A percentile compares a stretch with the other conserved stretches of the same genome.
phyloP scores from a whole-genome alignment of 768 basidiomycete genomes.

The Phylloporus arenicola region DNA sequence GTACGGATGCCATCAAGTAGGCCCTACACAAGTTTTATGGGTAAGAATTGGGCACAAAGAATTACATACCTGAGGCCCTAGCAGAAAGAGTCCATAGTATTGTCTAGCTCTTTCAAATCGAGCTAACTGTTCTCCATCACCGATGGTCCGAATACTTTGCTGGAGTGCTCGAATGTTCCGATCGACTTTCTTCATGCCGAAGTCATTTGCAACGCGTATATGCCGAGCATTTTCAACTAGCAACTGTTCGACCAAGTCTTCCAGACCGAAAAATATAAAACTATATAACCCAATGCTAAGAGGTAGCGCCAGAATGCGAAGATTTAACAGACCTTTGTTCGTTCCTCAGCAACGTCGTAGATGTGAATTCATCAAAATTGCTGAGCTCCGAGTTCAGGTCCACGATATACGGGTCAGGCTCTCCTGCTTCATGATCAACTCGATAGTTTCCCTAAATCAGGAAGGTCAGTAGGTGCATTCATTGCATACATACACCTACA shows the following conservation, averaged over 20 bases:
- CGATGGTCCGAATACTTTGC: slow-evolving; percentile 80
- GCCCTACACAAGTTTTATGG: slow-evolving; percentile 40
- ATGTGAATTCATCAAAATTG: slow-evolving; percentile 66
- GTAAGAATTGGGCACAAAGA: background rate
- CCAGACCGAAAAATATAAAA: slow-evolving; percentile 84
- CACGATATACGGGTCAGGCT: slow-evolving; percentile 84
- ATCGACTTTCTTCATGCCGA: slow-evolving; percentile 81
- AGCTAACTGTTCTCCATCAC: slow-evolving; percentile 51
- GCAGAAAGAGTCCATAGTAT: slow-evolving; percentile 76
- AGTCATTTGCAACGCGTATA: slow-evolving; percentile 61
- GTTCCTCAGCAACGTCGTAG: slow-evolving; percentile 52
- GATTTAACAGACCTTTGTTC: slow-evolving; percentile 58
- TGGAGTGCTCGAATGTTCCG: slow-evolving; percentile 89
- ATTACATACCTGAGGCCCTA: slow-evolving; percentile 63
- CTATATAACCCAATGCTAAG: slow-evolving; percentile 35
- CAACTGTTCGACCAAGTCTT: slow-evolving; percentile 77
- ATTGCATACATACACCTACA: slow-evolving; percentile 36
- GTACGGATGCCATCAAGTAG: slow-evolving; percentile 69
- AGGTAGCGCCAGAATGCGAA: background rate
- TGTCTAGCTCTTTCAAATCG: slow-evolving; percentile 72
- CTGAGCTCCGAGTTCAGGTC: slow-evolving; percentile 81
- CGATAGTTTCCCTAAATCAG: slow-evolving; percentile 71
- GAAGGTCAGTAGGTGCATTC: slow-evolving; percentile 7
- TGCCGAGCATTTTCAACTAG: slow-evolving; percentile 70
- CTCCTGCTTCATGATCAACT: slow-evolving; percentile 76